phyloP scores from a whole-genome alignment of 2,329 filamentous ascomycete genomes.

The Aspergillus vadensis region DNA sequence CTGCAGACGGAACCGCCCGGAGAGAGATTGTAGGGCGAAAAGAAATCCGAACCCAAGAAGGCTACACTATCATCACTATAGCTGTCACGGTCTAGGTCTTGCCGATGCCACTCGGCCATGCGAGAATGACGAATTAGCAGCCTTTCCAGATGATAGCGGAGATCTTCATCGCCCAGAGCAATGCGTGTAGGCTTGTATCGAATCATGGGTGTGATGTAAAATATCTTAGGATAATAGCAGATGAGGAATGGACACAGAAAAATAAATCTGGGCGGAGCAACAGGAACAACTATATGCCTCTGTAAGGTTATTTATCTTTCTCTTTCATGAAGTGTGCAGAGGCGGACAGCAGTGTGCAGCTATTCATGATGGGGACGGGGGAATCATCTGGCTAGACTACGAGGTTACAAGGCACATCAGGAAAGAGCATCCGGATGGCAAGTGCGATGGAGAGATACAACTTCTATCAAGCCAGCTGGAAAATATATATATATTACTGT shows the following conservation, averaged over 20 bases:
- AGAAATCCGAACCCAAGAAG: constrained; percentile 10
- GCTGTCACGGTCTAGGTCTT: constrained; percentile 13
- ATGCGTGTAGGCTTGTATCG: constrained; percentile 38
- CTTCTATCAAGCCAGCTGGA: background rate
- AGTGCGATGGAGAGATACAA: background rate
- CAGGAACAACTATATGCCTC: background rate
- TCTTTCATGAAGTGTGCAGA: background rate
- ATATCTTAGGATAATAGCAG: background rate
- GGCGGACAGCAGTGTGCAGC: background rate
- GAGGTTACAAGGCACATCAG: background rate
- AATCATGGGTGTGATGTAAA: constrained; percentile 31
- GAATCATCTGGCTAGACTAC: background rate
- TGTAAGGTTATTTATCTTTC: background rate
- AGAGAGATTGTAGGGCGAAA: constrained; percentile 1
- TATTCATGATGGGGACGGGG: background rate
- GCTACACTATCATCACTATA: constrained; percentile 12
- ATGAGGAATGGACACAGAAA: background rate
- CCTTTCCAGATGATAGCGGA: constrained; percentile 33
- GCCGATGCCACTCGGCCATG: constrained; percentile 19
- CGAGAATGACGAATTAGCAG: constrained; percentile 21
- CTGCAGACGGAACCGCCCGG: constrained; percentile 5
- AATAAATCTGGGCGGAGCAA: background rate
- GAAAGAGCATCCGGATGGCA: background rate
- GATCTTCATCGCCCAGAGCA: constrained; percentile 34
- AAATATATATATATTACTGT: too few relatives aligned